phyloP scores from a whole-genome alignment of 768 basidiomycete genomes.

The Boletus rex-veris region DNA sequence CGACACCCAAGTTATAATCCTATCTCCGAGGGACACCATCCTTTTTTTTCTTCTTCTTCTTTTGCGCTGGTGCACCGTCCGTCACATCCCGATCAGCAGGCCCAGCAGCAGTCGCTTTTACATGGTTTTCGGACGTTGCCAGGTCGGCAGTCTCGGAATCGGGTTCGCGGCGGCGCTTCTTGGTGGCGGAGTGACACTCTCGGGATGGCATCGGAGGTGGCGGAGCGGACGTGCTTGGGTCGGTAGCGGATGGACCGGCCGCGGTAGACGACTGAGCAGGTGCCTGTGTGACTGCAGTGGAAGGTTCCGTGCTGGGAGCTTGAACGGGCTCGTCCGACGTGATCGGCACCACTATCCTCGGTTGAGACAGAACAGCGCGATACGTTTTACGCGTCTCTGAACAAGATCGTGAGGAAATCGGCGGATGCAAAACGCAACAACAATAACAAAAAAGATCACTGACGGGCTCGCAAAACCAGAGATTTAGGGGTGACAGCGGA shows the following conservation, averaged over 20 bases:
- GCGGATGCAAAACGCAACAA: not conserved
- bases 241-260: not conserved
- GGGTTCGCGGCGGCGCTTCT: constrained; percentile 24
- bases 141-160: constrained; percentile 1
- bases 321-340: not conserved
- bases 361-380: constrained; percentile 75
- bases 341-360: constrained; percentile 56
- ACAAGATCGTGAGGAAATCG: not conserved
- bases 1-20: too few species aligned
- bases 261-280: not conserved
- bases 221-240: not conserved
- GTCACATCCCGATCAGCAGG: not conserved
- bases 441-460: constrained; percentile 22
- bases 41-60: constrained; percentile 24
- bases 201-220: not conserved
- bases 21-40: constrained; percentile 1
- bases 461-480: constrained; percentile 69
- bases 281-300: not conserved
- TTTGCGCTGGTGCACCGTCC: constrained; percentile 12
- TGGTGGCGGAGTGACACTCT: not conserved
- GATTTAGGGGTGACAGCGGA: constrained; percentile 61
- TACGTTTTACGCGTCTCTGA: constrained; percentile 80
- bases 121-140: not conserved
- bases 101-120: not conserved
- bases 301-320: not conserved